Evolutionary conservation across 345 rosid genomes (phyloP).

Genomic region (Acer yangbiense): DNA sequence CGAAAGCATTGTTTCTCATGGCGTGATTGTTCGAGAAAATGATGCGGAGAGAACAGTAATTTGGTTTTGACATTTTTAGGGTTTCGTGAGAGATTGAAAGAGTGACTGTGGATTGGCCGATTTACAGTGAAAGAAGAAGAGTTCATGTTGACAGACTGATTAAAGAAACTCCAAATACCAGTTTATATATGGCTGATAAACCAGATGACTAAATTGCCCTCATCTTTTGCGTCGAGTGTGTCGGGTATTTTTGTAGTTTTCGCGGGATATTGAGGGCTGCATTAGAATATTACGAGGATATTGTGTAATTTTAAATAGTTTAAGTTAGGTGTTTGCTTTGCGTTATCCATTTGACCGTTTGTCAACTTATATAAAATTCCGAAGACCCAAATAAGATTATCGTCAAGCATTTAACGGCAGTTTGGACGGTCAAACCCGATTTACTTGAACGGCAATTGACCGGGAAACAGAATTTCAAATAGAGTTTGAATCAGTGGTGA

Average conservation of each 20-base stretch:
- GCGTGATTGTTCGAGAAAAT: conserved; percentile 8
- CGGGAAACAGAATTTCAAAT: no score
- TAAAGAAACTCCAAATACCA: background rate
- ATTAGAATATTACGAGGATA: background rate
- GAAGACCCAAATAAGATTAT: background rate
- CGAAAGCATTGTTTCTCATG: conserved; percentile 12
- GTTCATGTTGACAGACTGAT: conserved; percentile 15
- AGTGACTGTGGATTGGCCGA: conserved; percentile 7
- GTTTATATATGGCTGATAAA: background rate
- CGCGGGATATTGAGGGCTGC: background rate
- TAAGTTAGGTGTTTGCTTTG: background rate
- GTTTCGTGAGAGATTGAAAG: background rate
- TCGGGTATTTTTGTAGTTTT: background rate
- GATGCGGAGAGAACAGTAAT: conserved; percentile 3
- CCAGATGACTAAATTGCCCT: conserved; percentile 3
- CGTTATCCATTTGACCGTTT: background rate
- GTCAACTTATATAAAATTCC: background rate
- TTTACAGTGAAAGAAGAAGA: conserved; percentile 12
- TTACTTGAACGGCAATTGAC: no score
- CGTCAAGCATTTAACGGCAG: background rate
- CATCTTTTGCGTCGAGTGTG: background rate
- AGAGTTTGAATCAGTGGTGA: background rate
- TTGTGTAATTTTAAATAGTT: no score
- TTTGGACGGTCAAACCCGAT: background rate
- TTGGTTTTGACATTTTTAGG: conserved; percentile 4